A percentile compares a stretch with the other conserved stretches of the same genome.
phyloP scores from a whole-genome alignment of 305 asterid genomes.

The Fraxinus greggii region DNA sequence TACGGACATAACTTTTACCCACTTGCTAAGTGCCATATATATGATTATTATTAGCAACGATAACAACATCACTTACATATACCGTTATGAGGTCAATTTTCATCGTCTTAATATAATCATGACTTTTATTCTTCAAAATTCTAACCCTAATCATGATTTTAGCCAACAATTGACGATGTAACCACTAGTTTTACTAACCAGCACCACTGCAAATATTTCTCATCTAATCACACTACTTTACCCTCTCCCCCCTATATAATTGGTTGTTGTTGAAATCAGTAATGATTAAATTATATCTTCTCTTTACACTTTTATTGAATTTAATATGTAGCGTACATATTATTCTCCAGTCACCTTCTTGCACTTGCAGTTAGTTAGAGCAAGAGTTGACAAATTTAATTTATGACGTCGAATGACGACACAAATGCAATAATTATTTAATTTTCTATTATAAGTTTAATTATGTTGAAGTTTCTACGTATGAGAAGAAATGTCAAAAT shows the following conservation, averaged over 20 bases:
- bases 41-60: neutral
- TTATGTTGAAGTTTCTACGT: neutral
- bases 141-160: slow-evolving; percentile 26
- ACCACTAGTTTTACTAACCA: slow-evolving; percentile 27
- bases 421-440: neutral
- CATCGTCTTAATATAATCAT: slow-evolving; percentile 21
- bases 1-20: neutral
- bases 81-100: slow-evolving; percentile 29
- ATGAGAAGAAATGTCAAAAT: neutral
- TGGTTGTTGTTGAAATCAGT: slow-evolving; percentile 1
- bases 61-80: slow-evolving; percentile 8
- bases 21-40: neutral
- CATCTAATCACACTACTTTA: neutral
- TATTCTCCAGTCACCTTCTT: neutral
- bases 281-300: neutral
- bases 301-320: neutral
- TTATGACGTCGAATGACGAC: neutral
- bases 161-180: slow-evolving; percentile 30
- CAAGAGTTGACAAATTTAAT: neutral
- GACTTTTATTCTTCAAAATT: slow-evolving; percentile 10
- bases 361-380: neutral
- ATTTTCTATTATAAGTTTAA: neutral
- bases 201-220: slow-evolving; percentile 16
- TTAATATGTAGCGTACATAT: neutral
- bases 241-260: neutral